Conservation (phyloP, 805 yeast genomes). For the Zygotorulaspora danielsina region DNA sequence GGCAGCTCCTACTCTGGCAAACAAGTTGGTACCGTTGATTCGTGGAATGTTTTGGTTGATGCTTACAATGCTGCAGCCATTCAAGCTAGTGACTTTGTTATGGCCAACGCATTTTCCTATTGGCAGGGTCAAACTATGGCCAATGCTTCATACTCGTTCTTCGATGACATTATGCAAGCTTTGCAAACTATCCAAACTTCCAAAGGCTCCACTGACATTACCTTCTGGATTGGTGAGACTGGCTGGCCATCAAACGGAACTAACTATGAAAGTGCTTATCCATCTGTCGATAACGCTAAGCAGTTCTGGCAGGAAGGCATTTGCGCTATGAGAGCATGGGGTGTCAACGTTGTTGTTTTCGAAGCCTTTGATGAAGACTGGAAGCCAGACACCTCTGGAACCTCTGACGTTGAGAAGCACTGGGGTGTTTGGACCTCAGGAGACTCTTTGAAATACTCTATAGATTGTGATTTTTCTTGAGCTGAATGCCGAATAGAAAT, state of each 20-base stretch:
- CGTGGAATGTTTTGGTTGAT: conserved; percentile 90
- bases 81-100: conserved; percentile 75
- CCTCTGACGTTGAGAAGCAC: conserved; percentile 81
- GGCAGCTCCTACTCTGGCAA: conserved; percentile 70
- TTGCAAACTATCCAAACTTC: conserved; percentile 78
- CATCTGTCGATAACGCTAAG: conserved; percentile 69
- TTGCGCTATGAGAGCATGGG: conserved; percentile 95
- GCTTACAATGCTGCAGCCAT: conserved; percentile 68
- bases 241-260: conserved; percentile 95
- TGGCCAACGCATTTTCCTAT: conserved; percentile 95
- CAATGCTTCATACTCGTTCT: conserved; percentile 86
- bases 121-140: conserved; percentile 93
- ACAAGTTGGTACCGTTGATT: conserved; percentile 91
- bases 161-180: conserved; percentile 97
- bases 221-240: conserved; percentile 95
- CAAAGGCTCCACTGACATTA: conserved; percentile 82
- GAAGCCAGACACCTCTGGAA: conserved; percentile 90
- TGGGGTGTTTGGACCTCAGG: conserved; percentile 84
- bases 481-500: conserved; percentile 13
- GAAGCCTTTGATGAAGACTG: conserved; percentile 96
- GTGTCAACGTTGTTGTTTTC: conserved; percentile 84
- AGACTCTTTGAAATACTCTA: conserved; percentile 43
- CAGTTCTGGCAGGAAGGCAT: conserved; percentile 82
- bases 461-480: conserved; percentile 44
- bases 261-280: conserved; percentile 58